Conservation (phyloP, 345 rosid genomes). For the Aurinia saxatilis region DNA sequence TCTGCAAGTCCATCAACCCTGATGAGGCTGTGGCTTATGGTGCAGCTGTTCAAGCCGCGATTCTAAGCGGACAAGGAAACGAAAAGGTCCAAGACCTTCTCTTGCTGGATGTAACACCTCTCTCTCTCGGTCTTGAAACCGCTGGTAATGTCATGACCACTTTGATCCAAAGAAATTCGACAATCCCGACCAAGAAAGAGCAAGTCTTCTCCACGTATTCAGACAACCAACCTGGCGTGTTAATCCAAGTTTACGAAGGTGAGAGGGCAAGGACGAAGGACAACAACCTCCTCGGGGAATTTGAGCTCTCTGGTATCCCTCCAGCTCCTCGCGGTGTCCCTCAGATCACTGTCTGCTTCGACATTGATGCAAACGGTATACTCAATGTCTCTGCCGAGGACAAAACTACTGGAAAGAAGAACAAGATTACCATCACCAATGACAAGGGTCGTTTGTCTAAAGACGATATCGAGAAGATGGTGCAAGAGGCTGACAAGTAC, state of each 20-base stretch:
- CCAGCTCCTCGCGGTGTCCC: constrained; percentile 3
- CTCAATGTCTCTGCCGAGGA: background rate
- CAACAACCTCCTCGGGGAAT: background rate
- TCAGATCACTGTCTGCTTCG: background rate
- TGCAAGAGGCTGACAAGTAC: constrained; percentile 1
- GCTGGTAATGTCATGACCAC: background rate
- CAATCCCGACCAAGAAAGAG: background rate
- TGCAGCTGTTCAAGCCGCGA: too few relatives aligned
- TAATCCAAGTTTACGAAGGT: background rate
- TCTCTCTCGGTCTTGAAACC: background rate
- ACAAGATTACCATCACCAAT: background rate
- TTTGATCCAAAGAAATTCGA: background rate
- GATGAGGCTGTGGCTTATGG: too few relatives aligned
- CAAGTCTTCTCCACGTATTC: background rate
- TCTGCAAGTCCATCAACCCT: background rate
- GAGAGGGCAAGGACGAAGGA: background rate
- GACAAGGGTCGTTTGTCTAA: background rate
- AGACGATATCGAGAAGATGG: constrained; percentile 1
- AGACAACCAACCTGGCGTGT: background rate
- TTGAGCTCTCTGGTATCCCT: background rate
- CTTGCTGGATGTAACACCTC: background rate
- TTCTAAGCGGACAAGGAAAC: background rate
- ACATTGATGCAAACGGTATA: constrained; percentile 3
- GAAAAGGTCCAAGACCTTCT: constrained; percentile 1
- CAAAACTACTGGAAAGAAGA: background rate